Evolutionary conservation across 2,329 filamentous ascomycete species (phyloP).

Genomic region (Pseudogymnoascus pannorum): DNA sequence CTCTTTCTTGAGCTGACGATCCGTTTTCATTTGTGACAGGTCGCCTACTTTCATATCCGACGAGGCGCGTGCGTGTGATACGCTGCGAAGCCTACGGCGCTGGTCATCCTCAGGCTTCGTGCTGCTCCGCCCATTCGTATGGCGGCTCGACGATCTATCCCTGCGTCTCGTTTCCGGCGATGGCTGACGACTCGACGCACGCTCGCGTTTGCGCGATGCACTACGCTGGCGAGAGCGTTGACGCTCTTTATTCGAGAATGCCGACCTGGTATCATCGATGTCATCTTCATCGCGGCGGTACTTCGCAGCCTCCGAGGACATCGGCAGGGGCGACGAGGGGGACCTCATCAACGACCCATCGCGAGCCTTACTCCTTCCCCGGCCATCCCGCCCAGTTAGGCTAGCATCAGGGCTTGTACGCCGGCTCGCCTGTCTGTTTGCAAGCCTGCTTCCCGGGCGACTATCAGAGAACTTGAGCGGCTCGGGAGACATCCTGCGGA

Average conservation of each 20-base stretch:
- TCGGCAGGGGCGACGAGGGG: conserved; percentile 73
- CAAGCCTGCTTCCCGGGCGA: conserved; percentile 23
- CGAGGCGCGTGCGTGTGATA: conserved; percentile 33
- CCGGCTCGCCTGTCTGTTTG: conserved; percentile 35
- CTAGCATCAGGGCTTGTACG: conserved; percentile 31
- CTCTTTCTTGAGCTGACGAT: conserved; percentile 62
- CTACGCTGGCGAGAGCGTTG: conserved; percentile 52
- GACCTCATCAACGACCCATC: conserved; percentile 56
- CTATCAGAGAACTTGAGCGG: conserved; percentile 13
- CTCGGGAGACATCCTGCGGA: conserved; percentile 25
- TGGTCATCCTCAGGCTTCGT: conserved; percentile 20
- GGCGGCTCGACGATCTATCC: conserved; percentile 27
- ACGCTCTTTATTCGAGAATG: conserved; percentile 45
- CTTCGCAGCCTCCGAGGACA: conserved; percentile 52
- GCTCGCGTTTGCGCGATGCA: conserved; percentile 35
- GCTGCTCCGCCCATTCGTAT: conserved; percentile 20
- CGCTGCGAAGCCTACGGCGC: conserved; percentile 20
- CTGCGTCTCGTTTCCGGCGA: conserved; percentile 27
- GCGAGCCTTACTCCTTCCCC: conserved; percentile 58
- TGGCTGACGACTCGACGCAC: conserved; percentile 25
- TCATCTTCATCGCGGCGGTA: conserved; percentile 49
- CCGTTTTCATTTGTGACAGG: conserved; percentile 48
- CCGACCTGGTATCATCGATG: conserved; percentile 56
- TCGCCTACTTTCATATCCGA: conserved; percentile 46
- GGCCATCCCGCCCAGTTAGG: conserved; percentile 35